A percentile compares a stretch with the other conserved stretches of the same genome.
Conservation (phyloP, 1,139 yeast genomes). For the Williopsis jadinii region DNA sequence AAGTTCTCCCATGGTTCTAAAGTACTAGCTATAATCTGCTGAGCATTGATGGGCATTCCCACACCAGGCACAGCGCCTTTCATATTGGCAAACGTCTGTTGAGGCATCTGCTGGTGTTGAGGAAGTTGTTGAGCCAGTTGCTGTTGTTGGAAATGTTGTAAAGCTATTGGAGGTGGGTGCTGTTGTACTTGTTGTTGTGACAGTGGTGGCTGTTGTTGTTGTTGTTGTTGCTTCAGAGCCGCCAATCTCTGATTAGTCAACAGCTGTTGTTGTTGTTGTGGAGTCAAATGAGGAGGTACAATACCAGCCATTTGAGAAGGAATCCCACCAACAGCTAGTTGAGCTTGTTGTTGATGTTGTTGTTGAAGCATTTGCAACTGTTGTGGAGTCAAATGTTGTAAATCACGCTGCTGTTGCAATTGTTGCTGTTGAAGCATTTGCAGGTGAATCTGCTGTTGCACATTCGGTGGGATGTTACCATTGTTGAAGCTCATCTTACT, state of each 20-base stretch:
- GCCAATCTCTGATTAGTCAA: slow-evolving; percentile 9
- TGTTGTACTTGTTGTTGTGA: slow-evolving; percentile 12
- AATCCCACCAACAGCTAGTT: slow-evolving; percentile 2
- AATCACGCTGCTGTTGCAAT: slow-evolving; percentile 9
- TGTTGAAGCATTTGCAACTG: slow-evolving; percentile 13
- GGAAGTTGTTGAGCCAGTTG: slow-evolving; percentile 1
- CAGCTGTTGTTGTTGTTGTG: slow-evolving; percentile 11
- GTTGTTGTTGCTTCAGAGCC: slow-evolving; percentile 3
- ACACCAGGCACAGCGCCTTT: too few species aligned
- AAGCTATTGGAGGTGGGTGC: slow-evolving; percentile 2
- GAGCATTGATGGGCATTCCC: slow-evolving; percentile 10
- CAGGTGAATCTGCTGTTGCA: slow-evolving; percentile 24
- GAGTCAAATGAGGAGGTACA: slow-evolving; percentile 3
- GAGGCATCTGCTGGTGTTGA: background rate
- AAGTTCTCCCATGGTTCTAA: slow-evolving; percentile 22
- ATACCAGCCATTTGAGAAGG: background rate
- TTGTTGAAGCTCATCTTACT: slow-evolving; percentile 5
- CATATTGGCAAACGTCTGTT: background rate
- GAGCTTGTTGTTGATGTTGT: slow-evolving; percentile 18
- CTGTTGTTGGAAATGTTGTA: slow-evolving; percentile 4
- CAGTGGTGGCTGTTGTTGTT: slow-evolving; percentile 6
- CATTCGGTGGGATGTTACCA: slow-evolving; percentile 9
- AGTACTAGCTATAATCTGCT: slow-evolving; percentile 5
- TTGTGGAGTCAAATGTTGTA: slow-evolving; percentile 3
- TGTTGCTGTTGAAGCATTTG: slow-evolving; percentile 23